Conservation (phyloP, 2,329 filamentous ascomycete species). For the Botrytis pseudocinerea region DNA sequence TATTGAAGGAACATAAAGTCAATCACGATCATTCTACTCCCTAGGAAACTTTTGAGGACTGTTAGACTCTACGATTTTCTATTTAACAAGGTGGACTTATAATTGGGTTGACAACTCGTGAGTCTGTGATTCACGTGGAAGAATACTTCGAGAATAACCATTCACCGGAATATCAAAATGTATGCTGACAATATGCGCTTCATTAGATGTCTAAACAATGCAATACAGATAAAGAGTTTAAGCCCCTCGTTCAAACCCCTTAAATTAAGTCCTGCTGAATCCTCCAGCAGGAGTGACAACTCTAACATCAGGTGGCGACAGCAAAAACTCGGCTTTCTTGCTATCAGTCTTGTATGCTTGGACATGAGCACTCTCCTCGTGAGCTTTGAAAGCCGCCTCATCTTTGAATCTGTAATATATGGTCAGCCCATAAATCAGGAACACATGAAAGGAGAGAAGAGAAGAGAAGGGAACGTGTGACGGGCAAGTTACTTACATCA, state of each 20-base stretch:
- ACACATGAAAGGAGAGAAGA: background rate
- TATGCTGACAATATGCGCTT: background rate
- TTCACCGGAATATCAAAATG: background rate
- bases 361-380: slow-evolving; percentile 9
- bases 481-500: background rate
- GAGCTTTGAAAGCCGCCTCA: slow-evolving; percentile 3
- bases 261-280: background rate
- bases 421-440: background rate
- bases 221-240: slow-evolving; percentile 32
- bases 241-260: background rate
- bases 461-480: background rate
- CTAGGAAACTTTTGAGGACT: background rate
- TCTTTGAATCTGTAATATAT: slow-evolving; percentile 10
- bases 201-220: background rate
- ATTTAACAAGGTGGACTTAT: background rate
- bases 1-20: too few species aligned
- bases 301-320: background rate
- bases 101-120: background rate
- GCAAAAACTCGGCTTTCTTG: background rate
- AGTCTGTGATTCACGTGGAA: background rate
- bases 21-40: background rate
- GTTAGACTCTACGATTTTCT: background rate
- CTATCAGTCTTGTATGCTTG: background rate
- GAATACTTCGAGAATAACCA: background rate
- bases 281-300: slow-evolving; percentile 3